Evolutionary conservation across 1,284 basidiomycete species (phyloP).

Genomic region (Apiotrichum laibachii): DNA sequence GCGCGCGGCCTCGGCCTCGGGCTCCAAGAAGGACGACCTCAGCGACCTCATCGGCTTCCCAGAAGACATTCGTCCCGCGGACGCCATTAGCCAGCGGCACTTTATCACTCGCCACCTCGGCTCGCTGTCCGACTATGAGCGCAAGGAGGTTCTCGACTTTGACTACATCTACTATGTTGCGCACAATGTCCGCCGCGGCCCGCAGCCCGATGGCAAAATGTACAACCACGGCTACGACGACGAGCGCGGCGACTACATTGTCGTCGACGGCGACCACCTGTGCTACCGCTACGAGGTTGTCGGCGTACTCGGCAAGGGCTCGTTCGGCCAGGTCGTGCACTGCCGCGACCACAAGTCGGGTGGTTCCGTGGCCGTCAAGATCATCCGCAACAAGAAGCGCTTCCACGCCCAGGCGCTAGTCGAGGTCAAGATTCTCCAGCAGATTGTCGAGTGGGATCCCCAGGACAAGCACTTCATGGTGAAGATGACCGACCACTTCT

Average conservation of each 20-base stretch:
- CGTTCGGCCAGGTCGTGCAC: conserved; percentile 95
- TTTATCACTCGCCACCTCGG: conserved; percentile 52
- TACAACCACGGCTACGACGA: conserved; percentile 98
- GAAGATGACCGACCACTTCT: conserved; percentile 98
- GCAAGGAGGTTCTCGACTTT: conserved; percentile 87
- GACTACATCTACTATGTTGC: conserved; percentile 70
- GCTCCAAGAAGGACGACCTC: conserved; percentile 70
- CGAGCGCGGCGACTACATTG: conserved; percentile 93
- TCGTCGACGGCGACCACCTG: conserved; percentile 87
- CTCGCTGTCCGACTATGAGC: conserved; percentile 78
- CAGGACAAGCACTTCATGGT: conserved; percentile 97
- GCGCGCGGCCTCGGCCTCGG: conserved; percentile 68
- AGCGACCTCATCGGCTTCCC: conserved; percentile 90
- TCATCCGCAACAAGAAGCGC: conserved; percentile 98
- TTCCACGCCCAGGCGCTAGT: conserved; percentile 98
- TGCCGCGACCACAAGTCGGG: conserved; percentile 98
- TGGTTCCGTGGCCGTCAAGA: conserved; percentile 94
- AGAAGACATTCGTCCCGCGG: conserved; percentile 72
- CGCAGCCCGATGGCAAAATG: conserved; percentile 61
- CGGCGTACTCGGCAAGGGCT: conserved; percentile 91
- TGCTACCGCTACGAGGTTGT: conserved; percentile 94
- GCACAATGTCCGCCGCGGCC: conserved; percentile 28
- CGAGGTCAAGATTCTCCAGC: conserved; percentile 97
- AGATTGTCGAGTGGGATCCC: conserved; percentile 93
- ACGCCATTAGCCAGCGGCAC: conserved; percentile 64